Percentiles rank a stretch among this genome's conserved stretches.
Conservation (phyloP, 108 stramenopile species). For the Nitzschia putrida region DNA sequence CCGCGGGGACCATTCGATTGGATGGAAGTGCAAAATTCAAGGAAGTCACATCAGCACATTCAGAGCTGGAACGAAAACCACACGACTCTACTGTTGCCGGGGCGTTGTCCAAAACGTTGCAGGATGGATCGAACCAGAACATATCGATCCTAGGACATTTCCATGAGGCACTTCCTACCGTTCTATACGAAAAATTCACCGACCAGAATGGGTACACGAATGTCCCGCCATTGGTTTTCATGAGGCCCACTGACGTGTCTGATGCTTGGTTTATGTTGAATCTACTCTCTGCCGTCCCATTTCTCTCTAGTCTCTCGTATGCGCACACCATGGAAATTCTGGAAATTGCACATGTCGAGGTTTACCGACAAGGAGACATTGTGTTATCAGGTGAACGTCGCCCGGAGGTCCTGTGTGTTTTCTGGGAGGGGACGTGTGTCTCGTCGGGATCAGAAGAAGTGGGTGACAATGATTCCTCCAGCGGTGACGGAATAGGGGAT, state of each 20-base stretch:
- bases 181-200: neutral
- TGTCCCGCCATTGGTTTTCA: constrained; percentile 56
- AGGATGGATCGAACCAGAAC: constrained; percentile 20
- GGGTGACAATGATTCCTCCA: neutral
- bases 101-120: neutral
- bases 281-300: constrained; percentile 70
- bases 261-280: constrained; percentile 84
- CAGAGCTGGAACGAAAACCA: neutral
- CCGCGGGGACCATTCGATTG: constrained; percentile 71
- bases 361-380: constrained; percentile 48
- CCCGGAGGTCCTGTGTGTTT: constrained; percentile 57
- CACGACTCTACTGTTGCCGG: neutral
- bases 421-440: constrained; percentile 76
- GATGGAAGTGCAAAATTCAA: constrained; percentile 24
- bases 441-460: constrained; percentile 27
- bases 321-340: constrained; percentile 74
- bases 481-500: neutral
- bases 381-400: constrained; percentile 48
- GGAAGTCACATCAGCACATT: neutral
- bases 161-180: neutral
- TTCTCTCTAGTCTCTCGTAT: constrained; percentile 68
- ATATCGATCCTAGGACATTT: constrained; percentile 13
- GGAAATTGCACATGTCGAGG: constrained; percentile 64
- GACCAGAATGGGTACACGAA: constrained; percentile 6
- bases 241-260: constrained; percentile 67